Conservation (phyloP, 2,329 filamentous ascomycete species). For the Neofusicoccum umdonicola region DNA sequence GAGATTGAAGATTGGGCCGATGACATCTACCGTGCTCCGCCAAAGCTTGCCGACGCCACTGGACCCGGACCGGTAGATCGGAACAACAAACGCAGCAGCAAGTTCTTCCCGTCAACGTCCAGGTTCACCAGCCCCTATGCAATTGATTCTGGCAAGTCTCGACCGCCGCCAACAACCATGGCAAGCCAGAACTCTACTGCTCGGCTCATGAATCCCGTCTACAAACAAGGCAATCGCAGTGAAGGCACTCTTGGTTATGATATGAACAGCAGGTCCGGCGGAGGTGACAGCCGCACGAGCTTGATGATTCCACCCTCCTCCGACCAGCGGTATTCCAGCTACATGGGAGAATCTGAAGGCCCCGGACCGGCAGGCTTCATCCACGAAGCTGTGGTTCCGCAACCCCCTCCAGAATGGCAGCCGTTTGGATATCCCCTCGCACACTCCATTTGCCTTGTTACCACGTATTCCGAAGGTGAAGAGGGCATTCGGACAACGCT, state of each 20-base stretch:
- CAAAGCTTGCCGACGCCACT: slow-evolving; percentile 71
- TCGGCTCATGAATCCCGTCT: slow-evolving; percentile 71
- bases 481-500: slow-evolving; percentile 90
- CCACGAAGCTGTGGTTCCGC: slow-evolving; percentile 91
- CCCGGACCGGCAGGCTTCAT: slow-evolving; percentile 91
- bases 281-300: slow-evolving; percentile 42
- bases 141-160: slow-evolving; percentile 57
- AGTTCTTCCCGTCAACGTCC: slow-evolving; percentile 87
- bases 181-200: slow-evolving; percentile 79
- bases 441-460: slow-evolving; percentile 91
- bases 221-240: slow-evolving; percentile 60
- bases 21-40: slow-evolving; percentile 91
- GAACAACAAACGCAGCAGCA: slow-evolving; percentile 74
- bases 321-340: slow-evolving; percentile 53
- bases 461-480: slow-evolving; percentile 93
- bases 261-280: slow-evolving; percentile 21
- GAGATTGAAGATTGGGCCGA: slow-evolving; percentile 98
- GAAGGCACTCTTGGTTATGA: slow-evolving; percentile 53
- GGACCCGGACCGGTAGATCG: slow-evolving; percentile 59
- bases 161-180: slow-evolving; percentile 81
- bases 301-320: slow-evolving; percentile 41
- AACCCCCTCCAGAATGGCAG: slow-evolving; percentile 95
- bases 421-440: slow-evolving; percentile 94
- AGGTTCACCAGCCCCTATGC: slow-evolving; percentile 91
- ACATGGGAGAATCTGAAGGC: slow-evolving; percentile 62